Evolutionary conservation across 2,329 filamentous ascomycete genomes (phyloP).

Genomic region (Gnomoniopsis sp.): DNA sequence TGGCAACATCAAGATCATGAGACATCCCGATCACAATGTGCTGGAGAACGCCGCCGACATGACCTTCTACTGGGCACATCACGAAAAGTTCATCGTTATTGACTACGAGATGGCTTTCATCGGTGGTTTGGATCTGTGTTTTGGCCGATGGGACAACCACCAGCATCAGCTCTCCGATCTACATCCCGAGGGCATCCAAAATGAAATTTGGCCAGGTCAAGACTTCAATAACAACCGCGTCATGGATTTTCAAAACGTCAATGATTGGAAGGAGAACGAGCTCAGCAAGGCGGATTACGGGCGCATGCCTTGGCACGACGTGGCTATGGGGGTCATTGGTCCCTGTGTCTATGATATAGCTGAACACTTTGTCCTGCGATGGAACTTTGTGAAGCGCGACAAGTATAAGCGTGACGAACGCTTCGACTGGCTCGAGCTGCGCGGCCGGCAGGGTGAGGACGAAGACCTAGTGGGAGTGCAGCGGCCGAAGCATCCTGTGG

Average conservation of each 20-base stretch:
- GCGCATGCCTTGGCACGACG: constrained; percentile 98
- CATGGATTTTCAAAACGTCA: constrained; percentile 89
- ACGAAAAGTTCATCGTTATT: constrained; percentile 96
- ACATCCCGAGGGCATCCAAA: constrained; percentile 75
- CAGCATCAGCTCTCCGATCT: constrained; percentile 85
- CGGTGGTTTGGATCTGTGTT: constrained; percentile 91
- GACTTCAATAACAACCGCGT: constrained; percentile 98
- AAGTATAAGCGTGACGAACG: constrained; percentile 89
- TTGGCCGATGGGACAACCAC: constrained; percentile 86
- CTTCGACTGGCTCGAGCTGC: constrained; percentile 81
- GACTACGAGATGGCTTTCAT: constrained; percentile 91
- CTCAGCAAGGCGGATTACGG: constrained; percentile 87
- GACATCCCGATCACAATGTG: constrained; percentile 93
- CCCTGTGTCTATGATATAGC: constrained; percentile 91
- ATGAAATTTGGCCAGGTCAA: constrained; percentile 91
- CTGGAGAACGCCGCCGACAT: constrained; percentile 92
- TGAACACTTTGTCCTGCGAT: constrained; percentile 89
- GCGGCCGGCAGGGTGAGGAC: constrained; percentile 71
- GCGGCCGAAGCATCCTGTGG: constrained; percentile 82
- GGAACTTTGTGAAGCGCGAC: constrained; percentile 96
- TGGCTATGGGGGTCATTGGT: constrained; percentile 86
- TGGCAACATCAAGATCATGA: constrained; percentile 84
- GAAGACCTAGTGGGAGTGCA: constrained; percentile 89
- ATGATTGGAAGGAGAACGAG: constrained; percentile 92
- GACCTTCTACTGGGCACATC: constrained; percentile 97